phyloP scores from a whole-genome alignment of 2,329 filamentous ascomycete species.

The Xylaria sp. region DNA sequence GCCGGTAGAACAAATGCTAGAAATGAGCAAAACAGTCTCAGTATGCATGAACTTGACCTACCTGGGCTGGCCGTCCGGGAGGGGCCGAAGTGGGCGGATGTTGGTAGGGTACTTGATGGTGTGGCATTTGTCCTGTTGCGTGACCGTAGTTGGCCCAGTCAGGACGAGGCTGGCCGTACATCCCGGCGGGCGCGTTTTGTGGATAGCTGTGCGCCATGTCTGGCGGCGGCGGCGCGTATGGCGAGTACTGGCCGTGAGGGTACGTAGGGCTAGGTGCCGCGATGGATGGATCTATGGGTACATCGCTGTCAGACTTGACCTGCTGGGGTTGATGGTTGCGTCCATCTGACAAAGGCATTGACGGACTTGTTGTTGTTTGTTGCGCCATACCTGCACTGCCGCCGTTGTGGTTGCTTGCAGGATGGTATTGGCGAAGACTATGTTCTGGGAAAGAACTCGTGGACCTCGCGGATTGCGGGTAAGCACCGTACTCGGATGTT shows the following conservation, averaged over 20 bases:
- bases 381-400: constrained; percentile 93
- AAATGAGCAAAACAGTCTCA: neutral
- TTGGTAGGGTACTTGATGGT: constrained; percentile 64
- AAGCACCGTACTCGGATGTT: constrained; percentile 87
- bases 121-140: constrained; percentile 60
- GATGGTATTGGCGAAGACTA: constrained; percentile 85
- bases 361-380: constrained; percentile 98
- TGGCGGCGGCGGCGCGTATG: constrained; percentile 83
- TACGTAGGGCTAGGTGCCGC: constrained; percentile 93
- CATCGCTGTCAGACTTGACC: constrained; percentile 94
- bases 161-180: constrained; percentile 77
- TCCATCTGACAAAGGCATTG: constrained; percentile 85
- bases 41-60: constrained; percentile 55
- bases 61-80: constrained; percentile 68
- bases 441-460: constrained; percentile 85
- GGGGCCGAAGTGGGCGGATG: constrained; percentile 67
- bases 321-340: constrained; percentile 79
- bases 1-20: neutral
- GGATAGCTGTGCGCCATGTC: constrained; percentile 86
- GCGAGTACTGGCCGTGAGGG: constrained; percentile 83
- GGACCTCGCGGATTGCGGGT: constrained; percentile 79
- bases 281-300: constrained; percentile 99
- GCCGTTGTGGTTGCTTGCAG: constrained; percentile 77
- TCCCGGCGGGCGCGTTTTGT: constrained; percentile 65
- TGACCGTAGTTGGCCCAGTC: constrained; percentile 79